phyloP scores from a whole-genome alignment of 352 stramenopile genomes.

The Pilasporangium apinafurcum region DNA sequence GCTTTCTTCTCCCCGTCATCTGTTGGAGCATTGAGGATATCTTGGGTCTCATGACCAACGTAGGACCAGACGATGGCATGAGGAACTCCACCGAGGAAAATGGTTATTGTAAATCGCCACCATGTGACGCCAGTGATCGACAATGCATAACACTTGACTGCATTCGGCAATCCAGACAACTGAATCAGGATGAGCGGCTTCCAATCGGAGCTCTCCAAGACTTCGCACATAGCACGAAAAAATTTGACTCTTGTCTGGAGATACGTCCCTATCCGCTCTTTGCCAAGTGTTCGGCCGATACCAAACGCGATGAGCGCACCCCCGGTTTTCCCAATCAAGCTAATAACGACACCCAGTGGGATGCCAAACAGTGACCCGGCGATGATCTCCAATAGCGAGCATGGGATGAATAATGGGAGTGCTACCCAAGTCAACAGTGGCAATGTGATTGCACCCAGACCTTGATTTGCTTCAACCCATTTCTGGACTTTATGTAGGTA shows the following conservation, averaged over 20 bases:
- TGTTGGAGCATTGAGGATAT: background rate
- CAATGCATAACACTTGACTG: conserved; percentile 10
- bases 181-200: conserved; percentile 10
- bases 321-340: conserved; percentile 6
- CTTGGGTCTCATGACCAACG: conserved; percentile 1
- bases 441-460: background rate
- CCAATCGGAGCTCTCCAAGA: conserved; percentile 8
- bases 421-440: conserved; percentile 3
- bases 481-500: conserved; percentile 1
- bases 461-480: conserved; percentile 3
- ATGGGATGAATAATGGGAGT: conserved; percentile 8
- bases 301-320: conserved; percentile 6
- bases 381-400: conserved; percentile 9
- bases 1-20: background rate
- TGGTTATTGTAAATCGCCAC: conserved; percentile 4
- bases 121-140: conserved; percentile 6
- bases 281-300: conserved; percentile 5
- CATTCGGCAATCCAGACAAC: conserved; percentile 7
- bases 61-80: conserved; percentile 7
- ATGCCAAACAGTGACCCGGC: conserved; percentile 10
- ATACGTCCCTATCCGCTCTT: conserved; percentile 3
- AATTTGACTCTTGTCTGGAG: conserved; percentile 1
- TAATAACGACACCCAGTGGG: conserved; percentile 1
- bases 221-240: conserved; percentile 6
- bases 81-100: conserved; percentile 5